Evolutionary conservation across 208 protist genomes (phyloP).

Genomic region (Balamuthia mandrillaris): DNA sequence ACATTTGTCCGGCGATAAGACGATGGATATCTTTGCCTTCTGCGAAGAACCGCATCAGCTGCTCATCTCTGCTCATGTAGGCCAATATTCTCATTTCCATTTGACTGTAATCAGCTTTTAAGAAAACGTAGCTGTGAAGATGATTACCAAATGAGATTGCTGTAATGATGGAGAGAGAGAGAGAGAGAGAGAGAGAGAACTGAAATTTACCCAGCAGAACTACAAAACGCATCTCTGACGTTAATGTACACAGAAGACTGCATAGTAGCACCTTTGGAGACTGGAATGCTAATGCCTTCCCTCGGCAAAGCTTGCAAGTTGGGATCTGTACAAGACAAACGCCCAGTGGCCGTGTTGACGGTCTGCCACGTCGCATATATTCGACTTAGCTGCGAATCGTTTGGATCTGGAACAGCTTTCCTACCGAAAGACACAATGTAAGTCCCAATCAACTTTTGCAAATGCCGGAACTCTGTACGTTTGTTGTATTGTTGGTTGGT

Average conservation of each 20-base stretch:
- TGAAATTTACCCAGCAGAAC: too few species aligned
- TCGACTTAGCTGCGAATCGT: too few species aligned
- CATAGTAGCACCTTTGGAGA: too few species aligned
- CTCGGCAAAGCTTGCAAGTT: slow-evolving; percentile 26
- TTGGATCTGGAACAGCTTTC: background rate
- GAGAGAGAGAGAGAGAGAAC: too few species aligned
- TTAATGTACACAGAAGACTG: too few species aligned
- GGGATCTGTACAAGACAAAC: slow-evolving; percentile 10
- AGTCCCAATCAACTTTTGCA: background rate
- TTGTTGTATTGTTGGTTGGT: background rate
- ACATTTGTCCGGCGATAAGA: background rate
- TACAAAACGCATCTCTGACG: too few species aligned
- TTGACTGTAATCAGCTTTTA: slow-evolving; percentile 24
- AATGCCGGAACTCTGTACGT: slow-evolving; percentile 23
- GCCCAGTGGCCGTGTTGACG: slow-evolving; percentile 9
- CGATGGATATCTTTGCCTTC: slow-evolving; percentile 32
- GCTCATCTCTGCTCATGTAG: background rate
- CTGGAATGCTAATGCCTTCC: too few species aligned
- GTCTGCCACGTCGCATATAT: background rate
- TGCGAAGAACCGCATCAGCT: background rate
- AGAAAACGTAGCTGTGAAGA: too few species aligned
- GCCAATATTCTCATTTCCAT: slow-evolving; percentile 32
- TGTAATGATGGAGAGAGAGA: too few species aligned
- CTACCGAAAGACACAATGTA: background rate
- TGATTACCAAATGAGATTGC: too few species aligned